A percentile compares a stretch with the other conserved stretches of the same genome.
phyloP scores from a whole-genome alignment of 1,284 basidiomycete species.

The Microbotryum lychnidis-dioicae region DNA sequence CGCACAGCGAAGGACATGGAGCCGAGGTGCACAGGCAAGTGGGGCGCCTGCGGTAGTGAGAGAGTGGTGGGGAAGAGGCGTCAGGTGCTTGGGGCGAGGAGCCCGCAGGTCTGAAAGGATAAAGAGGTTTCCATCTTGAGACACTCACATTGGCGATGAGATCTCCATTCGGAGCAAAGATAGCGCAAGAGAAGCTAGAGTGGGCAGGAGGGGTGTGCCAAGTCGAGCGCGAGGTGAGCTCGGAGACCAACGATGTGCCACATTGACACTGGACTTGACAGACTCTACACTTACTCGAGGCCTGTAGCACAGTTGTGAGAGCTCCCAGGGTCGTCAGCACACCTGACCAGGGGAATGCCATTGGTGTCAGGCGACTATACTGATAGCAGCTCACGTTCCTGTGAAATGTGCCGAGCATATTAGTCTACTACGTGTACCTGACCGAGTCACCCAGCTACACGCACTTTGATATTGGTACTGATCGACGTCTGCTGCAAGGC shows the following conservation, averaged over 20 bases:
- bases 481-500: constrained; percentile 75
- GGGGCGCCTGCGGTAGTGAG: background rate
- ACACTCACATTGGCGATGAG: constrained; percentile 69
- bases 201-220: too few species aligned
- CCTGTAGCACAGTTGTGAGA: constrained; percentile 2
- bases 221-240: too few species aligned
- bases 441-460: background rate
- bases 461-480: constrained; percentile 56
- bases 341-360: background rate
- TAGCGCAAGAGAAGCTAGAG: constrained; percentile 53
- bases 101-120: background rate
- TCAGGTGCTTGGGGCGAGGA: too few species aligned
- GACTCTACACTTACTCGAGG: too few species aligned
- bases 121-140: constrained; percentile 27
- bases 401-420: background rate
- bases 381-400: too few species aligned
- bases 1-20: constrained; percentile 43
- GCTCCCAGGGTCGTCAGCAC: constrained; percentile 10
- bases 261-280: too few species aligned
- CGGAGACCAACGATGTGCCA: too few species aligned
- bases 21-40: constrained; percentile 47
- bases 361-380: background rate
- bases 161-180: constrained; percentile 83
- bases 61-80: too few species aligned
- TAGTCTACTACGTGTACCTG: background rate